Evolutionary conservation across 2,329 filamentous ascomycete genomes (phyloP).

Genomic region (Penicillium concentricum): DNA sequence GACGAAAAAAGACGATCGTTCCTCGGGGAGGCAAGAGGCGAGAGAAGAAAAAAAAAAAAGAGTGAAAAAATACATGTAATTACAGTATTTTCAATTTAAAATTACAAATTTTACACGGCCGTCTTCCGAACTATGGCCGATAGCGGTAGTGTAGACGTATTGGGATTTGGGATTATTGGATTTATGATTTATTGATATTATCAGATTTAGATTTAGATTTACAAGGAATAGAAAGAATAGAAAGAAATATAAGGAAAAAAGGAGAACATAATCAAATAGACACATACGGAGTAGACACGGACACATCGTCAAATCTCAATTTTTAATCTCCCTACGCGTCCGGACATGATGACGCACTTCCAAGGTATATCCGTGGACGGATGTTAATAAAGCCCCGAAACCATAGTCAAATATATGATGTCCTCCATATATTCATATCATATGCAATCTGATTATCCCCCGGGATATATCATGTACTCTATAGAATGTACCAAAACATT

Average conservation of each 20-base stretch:
- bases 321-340: not conserved
- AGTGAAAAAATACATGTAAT: slow-evolving; percentile 5
- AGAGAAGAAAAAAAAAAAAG: slow-evolving; percentile 13
- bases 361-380: slow-evolving; percentile 1
- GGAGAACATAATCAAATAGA: not conserved
- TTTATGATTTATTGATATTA: not conserved
- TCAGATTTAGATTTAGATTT: not conserved
- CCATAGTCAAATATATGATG: not conserved
- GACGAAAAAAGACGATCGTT: slow-evolving; percentile 25
- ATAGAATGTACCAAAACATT: not conserved
- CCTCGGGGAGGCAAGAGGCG: slow-evolving; percentile 26
- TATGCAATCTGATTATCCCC: not conserved
- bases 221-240: not conserved
- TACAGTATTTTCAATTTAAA: not conserved
- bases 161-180: not conserved
- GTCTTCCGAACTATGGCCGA: slow-evolving; percentile 14
- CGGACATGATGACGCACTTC: slow-evolving; percentile 3
- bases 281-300: too few species aligned
- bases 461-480: not conserved
- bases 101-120: slow-evolving; percentile 3
- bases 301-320: not conserved
- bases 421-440: not conserved
- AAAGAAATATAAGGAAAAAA: not conserved
- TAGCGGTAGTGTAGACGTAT: slow-evolving; percentile 1
- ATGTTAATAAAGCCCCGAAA: slow-evolving; percentile 4